Conservation (phyloP, 2,329 filamentous ascomycete species). For the Byssothecium circinans region DNA sequence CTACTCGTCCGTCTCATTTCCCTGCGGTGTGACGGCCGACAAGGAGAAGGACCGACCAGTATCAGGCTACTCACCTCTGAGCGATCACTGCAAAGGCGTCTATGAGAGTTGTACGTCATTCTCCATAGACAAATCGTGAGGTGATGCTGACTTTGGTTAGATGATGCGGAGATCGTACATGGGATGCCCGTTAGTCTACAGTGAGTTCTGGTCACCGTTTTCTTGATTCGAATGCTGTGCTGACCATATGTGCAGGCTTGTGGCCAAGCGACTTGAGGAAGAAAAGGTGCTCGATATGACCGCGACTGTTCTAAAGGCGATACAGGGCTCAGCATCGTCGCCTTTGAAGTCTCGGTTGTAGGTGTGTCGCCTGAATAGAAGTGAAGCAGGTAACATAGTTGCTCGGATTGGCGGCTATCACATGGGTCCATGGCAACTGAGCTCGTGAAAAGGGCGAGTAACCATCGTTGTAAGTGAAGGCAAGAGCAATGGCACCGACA, state of each 20-base stretch:
- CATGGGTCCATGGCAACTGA: too few species aligned
- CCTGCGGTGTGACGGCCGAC: slow-evolving; percentile 45
- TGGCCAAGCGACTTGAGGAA: slow-evolving; percentile 46
- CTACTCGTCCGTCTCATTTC: slow-evolving; percentile 51
- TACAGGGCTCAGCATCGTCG: slow-evolving; percentile 4
- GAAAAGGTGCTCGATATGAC: slow-evolving; percentile 49
- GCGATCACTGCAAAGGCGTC: slow-evolving; percentile 45
- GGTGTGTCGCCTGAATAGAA: not conserved
- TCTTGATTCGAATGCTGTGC: not conserved
- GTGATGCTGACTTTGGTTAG: slow-evolving; percentile 22
- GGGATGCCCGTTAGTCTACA: slow-evolving; percentile 50
- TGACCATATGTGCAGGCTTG: slow-evolving; percentile 24
- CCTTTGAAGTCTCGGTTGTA: not conserved
- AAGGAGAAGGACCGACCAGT: slow-evolving; percentile 40
- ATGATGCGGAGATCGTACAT: slow-evolving; percentile 43
- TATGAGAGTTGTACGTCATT: slow-evolving; percentile 45
- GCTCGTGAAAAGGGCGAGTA: not conserved
- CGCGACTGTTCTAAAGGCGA: slow-evolving; percentile 35
- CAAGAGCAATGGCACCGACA: not conserved
- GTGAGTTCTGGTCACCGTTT: slow-evolving; percentile 15
- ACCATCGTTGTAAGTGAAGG: not conserved
- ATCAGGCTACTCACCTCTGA: slow-evolving; percentile 30
- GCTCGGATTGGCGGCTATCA: not conserved
- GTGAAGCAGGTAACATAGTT: not conserved
- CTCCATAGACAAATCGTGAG: not conserved